Evolutionary conservation across 2,329 filamentous ascomycete species (phyloP), one percentile per base, ranked within the genome.

Genomic region (Scedosporium aurantiacum): DNA sequence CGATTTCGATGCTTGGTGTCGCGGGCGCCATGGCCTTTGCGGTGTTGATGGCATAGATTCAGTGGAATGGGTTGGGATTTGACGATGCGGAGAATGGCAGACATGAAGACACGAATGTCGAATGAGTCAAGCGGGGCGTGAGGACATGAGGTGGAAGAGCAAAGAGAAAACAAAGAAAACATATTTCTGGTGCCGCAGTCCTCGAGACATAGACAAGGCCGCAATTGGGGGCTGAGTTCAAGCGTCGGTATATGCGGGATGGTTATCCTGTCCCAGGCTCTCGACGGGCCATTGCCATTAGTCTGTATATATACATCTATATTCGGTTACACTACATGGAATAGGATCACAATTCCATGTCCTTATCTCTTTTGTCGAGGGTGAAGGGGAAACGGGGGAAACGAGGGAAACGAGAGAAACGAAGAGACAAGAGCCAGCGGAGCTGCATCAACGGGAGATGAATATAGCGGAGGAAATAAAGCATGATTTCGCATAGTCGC

Each of bases 301-400:
- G 50, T 54, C 50, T 54, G 50, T 54, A 54, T 23, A 54, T 54
- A 54, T 54, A 54, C 50, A 37, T 14, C 50, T 54, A 54, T 54
- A 54, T 54, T 54, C 50, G 50, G 50, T 54, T 54, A 54, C 50
- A 54, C 50, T 23, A 21, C 6, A 54, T 27, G 23, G 23, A 54
- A 54, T 54, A 28, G 23, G 50, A 27, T 16, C 23, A 37, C 12
- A 37, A 37, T 37, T 37, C 32, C 14, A 37, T 10, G 2, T 12
- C 32, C 8, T 1, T 37, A 10, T 37, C 32, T 12, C 6, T 37
- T 37, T 37, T 37, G 32, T 12, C 4, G 32, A 3, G 32, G 32
- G 10, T 12, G 32, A 14, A 12, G 32, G 32, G 6, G 32, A 37
- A 37, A 3, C n/a, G n/a, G n/a, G n/a, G n/a, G n/a, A n/a, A n/a